phyloP scores from a whole-genome alignment of 306 rosid genomes.

The Rosa persica region DNA sequence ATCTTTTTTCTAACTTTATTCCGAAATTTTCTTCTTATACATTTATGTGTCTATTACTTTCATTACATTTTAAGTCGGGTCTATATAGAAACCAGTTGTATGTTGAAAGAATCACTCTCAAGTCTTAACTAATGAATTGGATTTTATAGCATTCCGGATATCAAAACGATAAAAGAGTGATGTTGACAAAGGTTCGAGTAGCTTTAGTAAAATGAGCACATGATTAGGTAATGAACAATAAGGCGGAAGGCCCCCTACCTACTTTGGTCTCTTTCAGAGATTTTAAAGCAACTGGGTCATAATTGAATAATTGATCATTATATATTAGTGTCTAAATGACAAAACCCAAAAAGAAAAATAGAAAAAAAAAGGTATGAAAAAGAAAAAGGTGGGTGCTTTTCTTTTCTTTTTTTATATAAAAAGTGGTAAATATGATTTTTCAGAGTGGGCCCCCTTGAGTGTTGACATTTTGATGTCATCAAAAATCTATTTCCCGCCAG shows the following conservation, averaged over 20 bases:
- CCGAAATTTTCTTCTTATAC: not conserved
- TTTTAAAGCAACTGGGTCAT: not conserved
- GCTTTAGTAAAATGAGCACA: not conserved
- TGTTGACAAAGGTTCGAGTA: no score
- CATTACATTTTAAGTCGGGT: not conserved
- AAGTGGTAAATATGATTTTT: not conserved
- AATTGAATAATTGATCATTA: not conserved
- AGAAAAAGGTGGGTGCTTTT: not conserved
- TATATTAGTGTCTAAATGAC: not conserved
- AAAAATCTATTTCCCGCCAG: conserved; percentile 1
- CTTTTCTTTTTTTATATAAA: not conserved
- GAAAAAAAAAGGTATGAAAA: not conserved
- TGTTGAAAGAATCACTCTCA: not conserved
- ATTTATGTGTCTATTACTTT: not conserved
- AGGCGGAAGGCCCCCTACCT: not conserved
- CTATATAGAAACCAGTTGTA: not conserved
- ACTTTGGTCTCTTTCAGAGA: not conserved
- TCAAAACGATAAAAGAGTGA: not conserved
- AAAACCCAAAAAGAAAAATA: not conserved
- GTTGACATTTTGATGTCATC: not conserved
- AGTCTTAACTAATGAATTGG: not conserved
- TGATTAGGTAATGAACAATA: not conserved
- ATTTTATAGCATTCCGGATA: not conserved
- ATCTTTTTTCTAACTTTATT: not conserved
- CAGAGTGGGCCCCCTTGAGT: not conserved